phyloP scores from a whole-genome alignment of 164 flowering plant genomes.

The Stephania japonica region DNA sequence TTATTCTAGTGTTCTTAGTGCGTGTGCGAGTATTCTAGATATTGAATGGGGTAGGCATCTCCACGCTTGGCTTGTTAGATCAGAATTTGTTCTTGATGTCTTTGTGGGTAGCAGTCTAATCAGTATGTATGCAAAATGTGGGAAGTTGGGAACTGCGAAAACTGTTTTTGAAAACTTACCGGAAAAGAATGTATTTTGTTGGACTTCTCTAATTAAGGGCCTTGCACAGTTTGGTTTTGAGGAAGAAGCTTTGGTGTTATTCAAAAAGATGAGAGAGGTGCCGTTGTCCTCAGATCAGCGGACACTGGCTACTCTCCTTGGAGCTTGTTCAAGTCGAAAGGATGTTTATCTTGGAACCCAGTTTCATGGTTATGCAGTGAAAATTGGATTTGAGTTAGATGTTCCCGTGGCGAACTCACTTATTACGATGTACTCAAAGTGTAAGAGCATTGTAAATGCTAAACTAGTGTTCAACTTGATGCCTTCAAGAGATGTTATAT shows the following conservation, averaged over 20 bases:
- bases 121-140: slow-evolving; percentile 59
- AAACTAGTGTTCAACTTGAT: slow-evolving; percentile 8
- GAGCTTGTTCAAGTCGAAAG: slow-evolving; percentile 6
- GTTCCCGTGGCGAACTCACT: slow-evolving; percentile 9
- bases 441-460: background rate
- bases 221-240: slow-evolving; percentile 8
- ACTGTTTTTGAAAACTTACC: slow-evolving; percentile 8
- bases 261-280: slow-evolving; percentile 4
- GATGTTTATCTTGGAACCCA: slow-evolving; percentile 5
- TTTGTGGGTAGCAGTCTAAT: slow-evolving; percentile 44
- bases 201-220: slow-evolving; percentile 9
- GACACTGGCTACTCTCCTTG: slow-evolving; percentile 10
- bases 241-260: slow-evolving; percentile 7
- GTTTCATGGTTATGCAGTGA: slow-evolving; percentile 1
- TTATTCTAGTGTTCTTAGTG: slow-evolving; percentile 48
- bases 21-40: slow-evolving; percentile 37
- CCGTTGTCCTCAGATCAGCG: slow-evolving; percentile 6
- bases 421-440: slow-evolving; percentile 7
- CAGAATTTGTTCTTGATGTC: slow-evolving; percentile 28
- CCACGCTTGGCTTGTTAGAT: slow-evolving; percentile 43
- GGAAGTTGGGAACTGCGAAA: slow-evolving; percentile 14
- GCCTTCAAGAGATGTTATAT: slow-evolving; percentile 7
- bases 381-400: slow-evolving; percentile 6
- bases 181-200: slow-evolving; percentile 6
- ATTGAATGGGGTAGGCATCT: slow-evolving; percentile 53